Conservation (phyloP, 192 early-diverging fungal species). For the Podila epigama region DNA sequence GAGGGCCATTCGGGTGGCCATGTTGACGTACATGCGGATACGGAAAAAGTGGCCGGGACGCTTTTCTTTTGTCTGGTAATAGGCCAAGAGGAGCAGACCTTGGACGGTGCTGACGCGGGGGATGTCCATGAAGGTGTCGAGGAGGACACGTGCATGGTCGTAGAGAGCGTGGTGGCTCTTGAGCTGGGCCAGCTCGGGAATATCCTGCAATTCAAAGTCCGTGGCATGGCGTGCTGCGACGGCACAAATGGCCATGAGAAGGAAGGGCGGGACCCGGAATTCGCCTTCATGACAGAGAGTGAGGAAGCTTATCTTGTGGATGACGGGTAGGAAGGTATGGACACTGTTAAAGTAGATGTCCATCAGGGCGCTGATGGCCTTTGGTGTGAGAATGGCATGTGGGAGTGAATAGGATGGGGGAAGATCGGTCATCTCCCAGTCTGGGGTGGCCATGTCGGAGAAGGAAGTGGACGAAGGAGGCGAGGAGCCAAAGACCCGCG, state of each 20-base stretch:
- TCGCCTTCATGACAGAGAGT: constrained; percentile 45
- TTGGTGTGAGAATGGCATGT: constrained; percentile 21
- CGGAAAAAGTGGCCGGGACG: constrained; percentile 59
- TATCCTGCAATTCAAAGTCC: constrained; percentile 41
- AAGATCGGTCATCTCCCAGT: constrained; percentile 27
- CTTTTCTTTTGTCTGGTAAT: constrained; percentile 59
- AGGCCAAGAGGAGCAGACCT: constrained; percentile 56
- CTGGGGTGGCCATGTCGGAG: constrained; percentile 18
- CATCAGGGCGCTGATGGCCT: constrained; percentile 43
- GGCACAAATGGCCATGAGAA: constrained; percentile 64
- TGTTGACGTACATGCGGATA: constrained; percentile 61
- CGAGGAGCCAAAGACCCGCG: constrained; percentile 17
- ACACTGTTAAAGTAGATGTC: constrained; percentile 64
- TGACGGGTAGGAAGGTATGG: constrained; percentile 63
- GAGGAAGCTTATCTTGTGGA: constrained; percentile 61
- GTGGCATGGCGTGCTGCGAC: constrained; percentile 53
- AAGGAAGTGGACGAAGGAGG: neutral
- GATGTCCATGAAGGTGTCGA: constrained; percentile 58
- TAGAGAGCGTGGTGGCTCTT: constrained; percentile 41
- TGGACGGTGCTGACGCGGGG: constrained; percentile 63
- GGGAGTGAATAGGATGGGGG: constrained; percentile 40
- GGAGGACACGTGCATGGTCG: constrained; percentile 29
- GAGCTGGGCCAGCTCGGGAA: constrained; percentile 36
- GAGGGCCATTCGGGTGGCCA: constrained; percentile 70
- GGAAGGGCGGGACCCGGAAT: constrained; percentile 51